Base-by-base conservation (phyloP, 2,329 filamentous ascomycete genomes). In the Dactylellina haptotyla region DNA sequence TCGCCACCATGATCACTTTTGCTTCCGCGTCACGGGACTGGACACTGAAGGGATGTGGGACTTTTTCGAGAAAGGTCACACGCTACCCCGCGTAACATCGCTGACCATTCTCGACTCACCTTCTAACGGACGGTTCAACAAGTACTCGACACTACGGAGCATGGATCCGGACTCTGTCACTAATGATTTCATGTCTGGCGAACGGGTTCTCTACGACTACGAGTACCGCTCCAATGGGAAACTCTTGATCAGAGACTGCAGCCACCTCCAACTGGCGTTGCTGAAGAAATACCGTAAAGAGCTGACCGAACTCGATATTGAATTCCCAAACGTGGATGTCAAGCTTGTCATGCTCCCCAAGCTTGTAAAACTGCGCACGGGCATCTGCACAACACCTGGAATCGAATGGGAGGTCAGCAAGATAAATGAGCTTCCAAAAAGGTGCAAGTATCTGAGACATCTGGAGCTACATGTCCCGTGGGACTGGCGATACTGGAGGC, bases 351-450 rank as follows among this genome's bases (percentile, higher is more conserved):
- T 65, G 62, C 41, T 67, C 4, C 70, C 70, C 1, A 75, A 75
- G 18, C 34, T 75, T 51, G 64, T 63, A 50, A 75, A 69, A 58
- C 51, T 75, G 16, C 70, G 70, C 62, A 75, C 57, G 53, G 70
- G 70, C 34, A 75, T 75, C 20, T 75, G 70, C 63, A 75, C 64
- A 4, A 75, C 70, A 10, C 62, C 69, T 14, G 70, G 70, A 54
- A 75, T 75, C 26, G 70, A 75, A 34, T 75, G 70, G 70, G 70
- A 75, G 43, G 63, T 69, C 70, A 69, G 63, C 56, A 67, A 62
- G 43, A 69, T 75, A 14, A 75, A 75, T 37, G 64, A 75, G 53
- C 63, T 75, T 39, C 57, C 70, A 8, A 69, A 54, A 69, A 62
- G 64, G 63, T 75, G 70, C 20, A 75, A 67, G 46, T 16, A 69